A percentile compares a stretch with the other conserved stretches of the same genome.
Evolutionary conservation across 2,329 filamentous ascomycete genomes (phyloP).

Genomic region (Blastomyces gilchristii): DNA sequence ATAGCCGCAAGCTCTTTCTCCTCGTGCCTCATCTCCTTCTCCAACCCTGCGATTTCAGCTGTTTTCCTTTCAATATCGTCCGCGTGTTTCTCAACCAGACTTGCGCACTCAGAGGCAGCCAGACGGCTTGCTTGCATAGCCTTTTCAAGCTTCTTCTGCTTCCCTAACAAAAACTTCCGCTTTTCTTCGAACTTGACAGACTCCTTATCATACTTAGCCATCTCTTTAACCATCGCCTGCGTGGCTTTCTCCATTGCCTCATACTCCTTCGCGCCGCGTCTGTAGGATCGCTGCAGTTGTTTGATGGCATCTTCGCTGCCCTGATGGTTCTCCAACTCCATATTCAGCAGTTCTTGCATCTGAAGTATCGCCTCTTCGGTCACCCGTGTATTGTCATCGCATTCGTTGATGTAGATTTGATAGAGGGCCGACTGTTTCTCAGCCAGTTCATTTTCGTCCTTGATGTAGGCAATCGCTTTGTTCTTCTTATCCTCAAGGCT

Average conservation of each 20-base stretch:
- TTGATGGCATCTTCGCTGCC: conserved; percentile 87
- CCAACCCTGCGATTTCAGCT: conserved; percentile 64
- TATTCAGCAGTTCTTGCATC: conserved; percentile 75
- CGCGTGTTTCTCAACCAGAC: conserved; percentile 65
- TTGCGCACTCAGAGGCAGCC: conserved; percentile 61
- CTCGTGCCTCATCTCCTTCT: conserved; percentile 64
- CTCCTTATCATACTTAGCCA: conserved; percentile 90
- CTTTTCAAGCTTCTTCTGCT: conserved; percentile 93
- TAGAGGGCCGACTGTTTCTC: conserved; percentile 86
- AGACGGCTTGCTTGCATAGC: conserved; percentile 66
- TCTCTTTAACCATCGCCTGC: conserved; percentile 70
- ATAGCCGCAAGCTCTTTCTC: conserved; percentile 76
- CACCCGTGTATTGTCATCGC: conserved; percentile 76
- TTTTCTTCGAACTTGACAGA: conserved; percentile 97
- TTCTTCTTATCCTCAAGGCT: conserved; percentile 93
- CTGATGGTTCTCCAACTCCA: conserved; percentile 82
- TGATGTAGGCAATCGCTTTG: conserved; percentile 77
- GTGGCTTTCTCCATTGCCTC: conserved; percentile 73
- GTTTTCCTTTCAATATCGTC: conserved; percentile 68
- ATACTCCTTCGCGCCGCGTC: conserved; percentile 70
- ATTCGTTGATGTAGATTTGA: conserved; percentile 82
- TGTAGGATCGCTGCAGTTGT: conserved; percentile 73
- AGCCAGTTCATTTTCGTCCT: conserved; percentile 84
- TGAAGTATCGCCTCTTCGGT: conserved; percentile 85
- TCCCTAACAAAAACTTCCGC: conserved; percentile 80